Evolutionary conservation across 148 eudicot genomes (phyloP).

Genomic region (Limonium bicolor): DNA sequence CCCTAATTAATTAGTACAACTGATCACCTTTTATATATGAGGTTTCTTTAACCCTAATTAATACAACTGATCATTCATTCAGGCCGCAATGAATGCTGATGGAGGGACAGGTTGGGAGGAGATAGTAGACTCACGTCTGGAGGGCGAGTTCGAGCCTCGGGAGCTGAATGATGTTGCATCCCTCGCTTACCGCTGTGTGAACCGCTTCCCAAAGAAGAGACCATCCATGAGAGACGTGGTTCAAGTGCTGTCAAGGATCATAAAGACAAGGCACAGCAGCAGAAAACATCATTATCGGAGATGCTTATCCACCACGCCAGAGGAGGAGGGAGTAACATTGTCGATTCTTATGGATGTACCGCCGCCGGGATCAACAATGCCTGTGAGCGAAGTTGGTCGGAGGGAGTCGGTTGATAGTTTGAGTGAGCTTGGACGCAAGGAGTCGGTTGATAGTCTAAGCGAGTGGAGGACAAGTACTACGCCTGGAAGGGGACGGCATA

Average conservation of each 20-base stretch:
- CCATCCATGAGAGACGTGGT: constrained; percentile 89
- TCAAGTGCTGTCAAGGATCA: constrained; percentile 53
- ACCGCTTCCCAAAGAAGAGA: constrained; percentile 42
- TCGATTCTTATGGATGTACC: no score
- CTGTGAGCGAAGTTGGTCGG: constrained; percentile 8
- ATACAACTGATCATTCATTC: constrained; percentile 3
- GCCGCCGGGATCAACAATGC: no score
- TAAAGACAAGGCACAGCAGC: constrained; percentile 27
- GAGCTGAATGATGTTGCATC: constrained; percentile 75
- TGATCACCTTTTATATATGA: neutral
- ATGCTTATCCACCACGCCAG: constrained; percentile 33
- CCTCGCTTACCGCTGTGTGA: constrained; percentile 75
- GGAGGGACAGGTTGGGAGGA: constrained; percentile 96
- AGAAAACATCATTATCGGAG: constrained; percentile 24
- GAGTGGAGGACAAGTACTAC: neutral
- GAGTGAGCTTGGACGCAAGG: constrained; percentile 36
- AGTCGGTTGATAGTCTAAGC: constrained; percentile 44
- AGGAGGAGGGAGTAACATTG: constrained; percentile 34
- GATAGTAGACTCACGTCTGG: constrained; percentile 59
- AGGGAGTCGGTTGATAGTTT: constrained; percentile 13
- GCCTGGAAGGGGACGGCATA: neutral
- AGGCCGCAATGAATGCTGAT: constrained; percentile 86
- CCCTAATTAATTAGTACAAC: neutral
- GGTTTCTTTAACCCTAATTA: neutral
- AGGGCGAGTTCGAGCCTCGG: constrained; percentile 43